These are phyloP conservation scores for Leptoxyphium fumago DNA, from an alignment of 2,329 filamentous ascomycete species.

Conservation along the genomic window DNA sequence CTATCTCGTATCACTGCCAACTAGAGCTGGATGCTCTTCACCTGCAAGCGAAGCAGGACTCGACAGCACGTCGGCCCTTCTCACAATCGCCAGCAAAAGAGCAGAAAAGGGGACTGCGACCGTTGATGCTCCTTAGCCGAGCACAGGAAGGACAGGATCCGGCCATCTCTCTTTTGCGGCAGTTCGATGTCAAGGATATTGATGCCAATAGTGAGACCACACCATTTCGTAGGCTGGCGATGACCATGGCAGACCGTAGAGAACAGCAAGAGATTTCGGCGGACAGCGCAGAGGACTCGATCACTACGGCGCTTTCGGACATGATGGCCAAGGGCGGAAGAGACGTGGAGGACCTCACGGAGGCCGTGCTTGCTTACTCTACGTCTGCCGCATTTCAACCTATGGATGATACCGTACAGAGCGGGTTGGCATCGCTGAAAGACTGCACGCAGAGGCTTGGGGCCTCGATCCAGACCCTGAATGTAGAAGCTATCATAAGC, in stretches of 20 bases:
- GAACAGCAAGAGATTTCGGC: conserved; percentile 14
- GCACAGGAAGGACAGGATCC: neutral
- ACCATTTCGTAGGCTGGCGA: neutral
- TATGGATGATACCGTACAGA: conserved; percentile 12
- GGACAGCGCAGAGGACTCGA: conserved; percentile 16
- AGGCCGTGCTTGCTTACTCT: conserved; percentile 24
- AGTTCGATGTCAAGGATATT: neutral
- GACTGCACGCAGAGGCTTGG: conserved; percentile 23
- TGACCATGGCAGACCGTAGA: neutral
- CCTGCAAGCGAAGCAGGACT: neutral
- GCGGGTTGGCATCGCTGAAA: conserved; percentile 22
- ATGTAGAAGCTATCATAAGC: conserved; percentile 7
- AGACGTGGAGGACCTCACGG: conserved; percentile 22
- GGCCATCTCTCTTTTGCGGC: neutral
- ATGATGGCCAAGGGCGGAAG: conserved; percentile 22
- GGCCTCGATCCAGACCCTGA: conserved; percentile 22
- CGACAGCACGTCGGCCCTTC: neutral
- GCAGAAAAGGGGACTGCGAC: neutral
- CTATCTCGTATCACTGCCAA: conserved; percentile 6
- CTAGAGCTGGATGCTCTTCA: neutral
- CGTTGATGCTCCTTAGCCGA: neutral
- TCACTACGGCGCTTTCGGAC: conserved; percentile 21
- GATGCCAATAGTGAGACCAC: neutral
- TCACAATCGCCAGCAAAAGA: neutral
- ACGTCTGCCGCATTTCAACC: conserved; percentile 8